Conservation (phyloP, 805 yeast genomes). For the Tetrapisispora taiwanensis region DNA sequence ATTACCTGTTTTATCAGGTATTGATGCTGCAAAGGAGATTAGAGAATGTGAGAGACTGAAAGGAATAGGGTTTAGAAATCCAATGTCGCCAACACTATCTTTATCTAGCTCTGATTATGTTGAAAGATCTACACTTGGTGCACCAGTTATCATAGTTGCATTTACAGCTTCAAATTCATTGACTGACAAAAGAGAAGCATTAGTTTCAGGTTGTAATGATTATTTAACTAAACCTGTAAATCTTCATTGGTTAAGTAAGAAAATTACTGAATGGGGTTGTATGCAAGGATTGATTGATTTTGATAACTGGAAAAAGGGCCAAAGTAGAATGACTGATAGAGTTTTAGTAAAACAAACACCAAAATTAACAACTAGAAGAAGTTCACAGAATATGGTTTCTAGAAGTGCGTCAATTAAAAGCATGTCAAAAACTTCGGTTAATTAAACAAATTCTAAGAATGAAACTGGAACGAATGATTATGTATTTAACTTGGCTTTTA, state of each 20-base stretch:
- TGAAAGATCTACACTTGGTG: conserved; percentile 29
- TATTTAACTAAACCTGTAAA: conserved; percentile 93
- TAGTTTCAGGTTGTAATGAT: conserved; percentile 96
- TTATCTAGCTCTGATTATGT: conserved; percentile 3
- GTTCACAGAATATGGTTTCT: background rate
- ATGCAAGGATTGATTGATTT: conserved; percentile 96
- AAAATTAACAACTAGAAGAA: conserved; percentile 5
- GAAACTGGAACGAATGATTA: too few species aligned
- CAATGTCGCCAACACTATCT: conserved; percentile 6
- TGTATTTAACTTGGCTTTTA: too few species aligned
- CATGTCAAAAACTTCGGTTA: background rate
- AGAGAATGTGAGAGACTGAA: conserved; percentile 73
- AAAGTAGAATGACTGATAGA: conserved; percentile 33
- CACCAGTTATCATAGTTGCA: conserved; percentile 97
- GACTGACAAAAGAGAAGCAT: conserved; percentile 78
- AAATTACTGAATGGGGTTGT: conserved; percentile 97
- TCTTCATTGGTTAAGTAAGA: conserved; percentile 84
- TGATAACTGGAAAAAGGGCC: conserved; percentile 72
- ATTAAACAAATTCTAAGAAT: too few species aligned
- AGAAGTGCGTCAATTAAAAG: conserved; percentile 1
- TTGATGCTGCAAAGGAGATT: conserved; percentile 89
- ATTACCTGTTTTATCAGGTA: conserved; percentile 89
- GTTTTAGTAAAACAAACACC: conserved; percentile 10
- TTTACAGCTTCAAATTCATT: conserved; percentile 84
- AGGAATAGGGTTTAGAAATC: conserved; percentile 46